Evolutionary conservation across 2,329 filamentous ascomycete species (phyloP), one percentile per base, ranked within the genome.

Genomic region (Paradendryphiella salina): DNA sequence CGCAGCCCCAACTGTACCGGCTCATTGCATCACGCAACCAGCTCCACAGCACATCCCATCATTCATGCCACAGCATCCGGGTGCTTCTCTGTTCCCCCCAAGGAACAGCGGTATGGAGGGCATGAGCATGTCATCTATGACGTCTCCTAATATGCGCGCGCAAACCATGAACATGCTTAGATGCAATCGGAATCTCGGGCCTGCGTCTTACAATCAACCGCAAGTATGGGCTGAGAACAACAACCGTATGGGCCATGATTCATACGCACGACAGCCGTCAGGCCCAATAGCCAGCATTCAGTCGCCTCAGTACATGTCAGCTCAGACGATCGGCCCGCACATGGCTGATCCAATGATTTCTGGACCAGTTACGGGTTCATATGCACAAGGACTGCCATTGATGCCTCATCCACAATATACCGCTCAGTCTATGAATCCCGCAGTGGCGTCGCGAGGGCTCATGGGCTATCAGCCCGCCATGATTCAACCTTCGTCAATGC

Each of bases 191-290:
- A 44, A 46, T 18, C 29, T 56, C 18, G 47, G 38, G 9, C 60
- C 64, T 31, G 46, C 35, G 9, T 40, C 54, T 4, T 53, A 60
- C 26, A 46, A 18, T 14, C 54, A 55, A 14, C 36, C 34, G 34
- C 37, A 42, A 34, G 52, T 50, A 17, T 64, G 59, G 46, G 35
- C 42, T 10, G 67, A 69, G 50, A 68, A 66, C 38, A 53, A 46
- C 29, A 37, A 46, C 33, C 60, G 56, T 31, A 28, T 59, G 4
- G 14, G 44, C 5, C 60, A 57, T 45, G 56, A 56, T 14, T 32
- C 47, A 4, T 58, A 56, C 35, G 11, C 51, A 11, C 57, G 54
- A n/a, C 61, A 59, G 11, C 28, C 54, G 5, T 56, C 63, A 8
- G 51, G 52, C 3, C 10, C 42, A 37, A 41, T 59, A 18, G 17